These are phyloP conservation scores for Arthrobotrys conoides DNA, from an alignment of 2,329 filamentous ascomycete genomes.

Conservation along the genomic window DNA sequence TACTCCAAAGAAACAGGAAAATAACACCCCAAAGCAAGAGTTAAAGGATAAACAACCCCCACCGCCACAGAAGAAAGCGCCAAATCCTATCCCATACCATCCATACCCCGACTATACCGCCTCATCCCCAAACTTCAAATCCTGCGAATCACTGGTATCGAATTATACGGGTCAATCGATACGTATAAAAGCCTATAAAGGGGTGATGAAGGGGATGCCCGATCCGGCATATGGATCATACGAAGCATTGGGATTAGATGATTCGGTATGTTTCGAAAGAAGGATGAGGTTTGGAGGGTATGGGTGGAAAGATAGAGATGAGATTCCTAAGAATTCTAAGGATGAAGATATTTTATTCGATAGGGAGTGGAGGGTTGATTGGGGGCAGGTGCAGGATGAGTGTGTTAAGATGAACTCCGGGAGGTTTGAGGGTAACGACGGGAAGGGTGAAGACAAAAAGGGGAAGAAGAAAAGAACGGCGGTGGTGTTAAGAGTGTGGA, in stretches of 20 bases:
- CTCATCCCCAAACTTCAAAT: slow-evolving; percentile 71
- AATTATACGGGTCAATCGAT: slow-evolving; percentile 43
- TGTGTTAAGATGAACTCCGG: slow-evolving; percentile 76
- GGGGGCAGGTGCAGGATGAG: slow-evolving; percentile 72
- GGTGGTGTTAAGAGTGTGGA: slow-evolving; percentile 85
- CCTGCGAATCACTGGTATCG: slow-evolving; percentile 62
- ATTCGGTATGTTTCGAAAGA: slow-evolving; percentile 93
- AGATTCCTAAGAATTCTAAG: slow-evolving; percentile 34
- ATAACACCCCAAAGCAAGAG: slow-evolving; percentile 66
- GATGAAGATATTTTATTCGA: slow-evolving; percentile 64
- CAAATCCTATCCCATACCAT: slow-evolving; percentile 69
- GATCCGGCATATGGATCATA: slow-evolving; percentile 89
- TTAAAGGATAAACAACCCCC: too few relatives aligned
- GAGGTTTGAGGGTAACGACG: slow-evolving; percentile 69
- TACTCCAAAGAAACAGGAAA: not conserved
- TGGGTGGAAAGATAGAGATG: slow-evolving; percentile 77
- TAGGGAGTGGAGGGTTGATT: slow-evolving; percentile 74
- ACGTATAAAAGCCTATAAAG: slow-evolving; percentile 66
- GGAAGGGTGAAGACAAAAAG: slow-evolving; percentile 57
- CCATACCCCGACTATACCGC: slow-evolving; percentile 77
- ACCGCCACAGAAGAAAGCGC: slow-evolving; percentile 68
- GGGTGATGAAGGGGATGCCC: slow-evolving; percentile 86
- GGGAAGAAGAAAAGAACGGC: slow-evolving; percentile 73
- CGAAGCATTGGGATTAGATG: slow-evolving; percentile 80
- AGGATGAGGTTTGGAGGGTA: slow-evolving; percentile 91